These are phyloP conservation scores for Clarireedia paspali DNA, from an alignment of 2,329 filamentous ascomycete genomes.

Conservation along the genomic window DNA sequence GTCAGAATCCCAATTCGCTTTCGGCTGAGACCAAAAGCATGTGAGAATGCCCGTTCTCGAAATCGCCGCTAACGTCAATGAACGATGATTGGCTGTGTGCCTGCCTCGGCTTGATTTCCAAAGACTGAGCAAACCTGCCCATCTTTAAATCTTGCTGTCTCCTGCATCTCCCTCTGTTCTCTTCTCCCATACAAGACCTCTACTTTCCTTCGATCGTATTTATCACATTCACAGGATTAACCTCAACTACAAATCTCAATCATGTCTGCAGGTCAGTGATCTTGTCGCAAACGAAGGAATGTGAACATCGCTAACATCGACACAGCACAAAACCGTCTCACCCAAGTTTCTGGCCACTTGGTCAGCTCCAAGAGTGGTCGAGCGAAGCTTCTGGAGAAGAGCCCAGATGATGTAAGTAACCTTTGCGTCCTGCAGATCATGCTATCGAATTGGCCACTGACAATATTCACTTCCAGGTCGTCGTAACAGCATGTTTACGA, in stretches of 20 bases:
- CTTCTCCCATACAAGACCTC: not conserved
- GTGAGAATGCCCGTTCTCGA: not conserved
- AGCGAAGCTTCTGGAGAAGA: conserved; percentile 50
- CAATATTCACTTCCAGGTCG: conserved; percentile 46
- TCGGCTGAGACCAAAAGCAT: conserved; percentile 8
- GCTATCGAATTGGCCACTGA: conserved; percentile 19
- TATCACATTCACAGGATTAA: not conserved
- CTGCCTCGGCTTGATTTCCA: conserved; percentile 10
- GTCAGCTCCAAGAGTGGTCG: conserved; percentile 33
- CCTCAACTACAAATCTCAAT: not conserved
- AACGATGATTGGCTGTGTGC: conserved; percentile 3
- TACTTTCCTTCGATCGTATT: not conserved
- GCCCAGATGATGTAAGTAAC: conserved; percentile 53
- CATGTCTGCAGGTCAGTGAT: conserved; percentile 24
- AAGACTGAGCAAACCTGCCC: not conserved
- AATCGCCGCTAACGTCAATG: not conserved
- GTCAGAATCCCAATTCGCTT: not conserved
- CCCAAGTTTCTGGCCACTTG: conserved; percentile 56
- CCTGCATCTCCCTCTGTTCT: not conserved
- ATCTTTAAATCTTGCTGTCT: not conserved
- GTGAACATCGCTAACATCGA: conserved; percentile 17
- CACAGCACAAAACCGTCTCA: conserved; percentile 28
- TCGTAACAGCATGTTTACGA: conserved; percentile 86
- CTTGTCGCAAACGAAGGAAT: not conserved
- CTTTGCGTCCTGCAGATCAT: not conserved